Percentiles rank a stretch among this genome's conserved stretches.
Conservation (phyloP, 2,329 filamentous ascomycete genomes). For the Colletotrichum abscissum region DNA sequence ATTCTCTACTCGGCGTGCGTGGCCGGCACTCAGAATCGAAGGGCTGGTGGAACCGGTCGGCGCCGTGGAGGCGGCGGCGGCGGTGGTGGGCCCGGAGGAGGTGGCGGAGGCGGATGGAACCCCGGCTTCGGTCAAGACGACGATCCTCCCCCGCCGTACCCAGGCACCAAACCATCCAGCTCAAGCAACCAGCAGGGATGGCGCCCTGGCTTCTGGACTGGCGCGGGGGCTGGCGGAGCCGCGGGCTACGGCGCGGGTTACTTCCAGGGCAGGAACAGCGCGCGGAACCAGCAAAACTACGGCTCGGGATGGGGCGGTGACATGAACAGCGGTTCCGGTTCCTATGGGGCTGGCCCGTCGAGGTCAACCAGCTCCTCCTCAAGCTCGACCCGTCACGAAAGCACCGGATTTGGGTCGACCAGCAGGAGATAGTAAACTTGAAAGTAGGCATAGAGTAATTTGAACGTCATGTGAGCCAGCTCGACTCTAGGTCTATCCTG, state of each 20-base stretch:
- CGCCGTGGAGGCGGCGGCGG: conserved; percentile 51
- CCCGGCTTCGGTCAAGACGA: conserved; percentile 50
- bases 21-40: conserved; percentile 34
- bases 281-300: conserved; percentile 39
- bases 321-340: conserved; percentile 36
- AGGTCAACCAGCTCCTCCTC: conserved; percentile 51
- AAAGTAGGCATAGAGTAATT: conserved; percentile 24
- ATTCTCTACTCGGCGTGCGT: conserved; percentile 69
- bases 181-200: conserved; percentile 58
- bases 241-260: conserved; percentile 74
- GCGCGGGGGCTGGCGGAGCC: conserved; percentile 74
- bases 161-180: conserved; percentile 51
- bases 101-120: conserved; percentile 53
- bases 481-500: conserved; percentile 35
- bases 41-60: conserved; percentile 47
- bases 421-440: conserved; percentile 59
- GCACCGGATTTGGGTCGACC: conserved; percentile 80
- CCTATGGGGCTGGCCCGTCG: conserved; percentile 47
- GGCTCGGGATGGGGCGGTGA: conserved; percentile 47
- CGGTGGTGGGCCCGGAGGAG: conserved; percentile 54
- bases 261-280: conserved; percentile 40
- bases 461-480: conserved; percentile 22
- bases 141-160: conserved; percentile 67
- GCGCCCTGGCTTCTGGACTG: conserved; percentile 81
- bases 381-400: conserved; percentile 68